These are phyloP conservation scores for Myrica gale DNA, from an alignment of 306 rosid species.

Conservation along the genomic window DNA sequence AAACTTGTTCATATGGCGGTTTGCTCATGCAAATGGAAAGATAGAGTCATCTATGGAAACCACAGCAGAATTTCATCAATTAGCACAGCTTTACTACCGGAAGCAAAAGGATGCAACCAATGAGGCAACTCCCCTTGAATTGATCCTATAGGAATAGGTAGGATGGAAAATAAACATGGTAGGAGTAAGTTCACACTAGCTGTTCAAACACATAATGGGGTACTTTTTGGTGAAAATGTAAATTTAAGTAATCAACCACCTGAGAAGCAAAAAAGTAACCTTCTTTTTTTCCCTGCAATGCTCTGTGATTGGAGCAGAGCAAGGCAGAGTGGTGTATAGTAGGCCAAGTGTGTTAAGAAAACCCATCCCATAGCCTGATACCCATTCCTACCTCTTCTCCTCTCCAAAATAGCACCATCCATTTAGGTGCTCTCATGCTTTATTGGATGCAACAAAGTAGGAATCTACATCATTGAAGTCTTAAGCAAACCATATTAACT, in stretches of 20 bases:
- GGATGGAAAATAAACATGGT: background rate
- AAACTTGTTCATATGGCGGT: background rate
- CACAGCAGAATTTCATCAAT: background rate
- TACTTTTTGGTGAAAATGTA: background rate
- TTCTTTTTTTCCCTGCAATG: background rate
- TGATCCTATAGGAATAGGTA: background rate
- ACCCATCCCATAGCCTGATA: too few species aligned
- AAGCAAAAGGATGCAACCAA: slow-evolving; percentile 13
- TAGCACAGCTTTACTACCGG: slow-evolving; percentile 9
- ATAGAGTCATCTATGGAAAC: background rate
- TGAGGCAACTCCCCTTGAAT: background rate
- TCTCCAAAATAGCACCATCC: background rate
- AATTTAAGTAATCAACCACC: background rate
- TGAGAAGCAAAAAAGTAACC: background rate
- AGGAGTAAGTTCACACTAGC: slow-evolving; percentile 21
- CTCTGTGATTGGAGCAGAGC: background rate
- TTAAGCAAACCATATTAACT: background rate
- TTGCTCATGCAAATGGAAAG: background rate
- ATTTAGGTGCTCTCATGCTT: slow-evolving; percentile 1
- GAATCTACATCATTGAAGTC: background rate
- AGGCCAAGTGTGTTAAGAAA: background rate
- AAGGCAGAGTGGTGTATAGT: background rate
- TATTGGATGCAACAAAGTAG: slow-evolving; percentile 5
- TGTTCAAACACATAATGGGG: background rate
- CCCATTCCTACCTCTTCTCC: slow-evolving; percentile 4